phyloP scores from a whole-genome alignment of 73 alveolate species.

The Effrenium voratum region DNA sequence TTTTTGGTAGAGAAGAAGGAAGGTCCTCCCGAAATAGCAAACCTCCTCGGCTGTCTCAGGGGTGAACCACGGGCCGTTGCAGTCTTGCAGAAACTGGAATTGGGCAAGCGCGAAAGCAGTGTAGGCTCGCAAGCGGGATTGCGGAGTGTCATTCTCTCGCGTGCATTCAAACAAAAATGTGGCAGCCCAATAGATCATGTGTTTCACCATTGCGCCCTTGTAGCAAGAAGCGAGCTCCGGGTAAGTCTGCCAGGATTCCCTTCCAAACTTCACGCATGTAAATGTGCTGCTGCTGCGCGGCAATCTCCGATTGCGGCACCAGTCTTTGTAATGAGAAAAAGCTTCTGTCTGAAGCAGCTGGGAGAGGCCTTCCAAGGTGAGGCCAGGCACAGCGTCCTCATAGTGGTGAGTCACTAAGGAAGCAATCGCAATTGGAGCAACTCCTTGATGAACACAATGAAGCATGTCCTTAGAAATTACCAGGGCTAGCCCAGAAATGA shows the following conservation, averaged over 20 bases:
- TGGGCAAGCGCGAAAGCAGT: not conserved
- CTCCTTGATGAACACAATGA: slow-evolving; percentile 56
- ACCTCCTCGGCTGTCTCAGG: not conserved
- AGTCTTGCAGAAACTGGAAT: slow-evolving; percentile 21
- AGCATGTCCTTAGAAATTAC: slow-evolving; percentile 18
- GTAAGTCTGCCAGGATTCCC: slow-evolving; percentile 46
- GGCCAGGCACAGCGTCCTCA: not conserved
- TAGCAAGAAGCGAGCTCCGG: slow-evolving; percentile 29
- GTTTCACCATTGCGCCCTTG: slow-evolving; percentile 53
- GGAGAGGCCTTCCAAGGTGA: not conserved
- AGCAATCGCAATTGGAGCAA: not conserved
- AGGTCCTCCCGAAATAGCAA: not conserved
- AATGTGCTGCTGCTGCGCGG: not conserved
- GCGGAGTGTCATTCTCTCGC: not conserved
- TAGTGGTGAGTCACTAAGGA: slow-evolving; percentile 53
- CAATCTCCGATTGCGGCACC: not conserved
- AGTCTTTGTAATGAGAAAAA: not conserved
- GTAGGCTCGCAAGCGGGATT: slow-evolving; percentile 26
- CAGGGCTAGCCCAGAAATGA: not conserved
- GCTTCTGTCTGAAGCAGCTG: not conserved
- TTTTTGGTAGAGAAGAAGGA: slow-evolving; percentile 19
- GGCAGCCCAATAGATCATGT: slow-evolving; percentile 15
- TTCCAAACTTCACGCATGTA: not conserved
- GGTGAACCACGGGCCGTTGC: slow-evolving; percentile 28
- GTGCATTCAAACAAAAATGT: not conserved